These are phyloP conservation scores for Carex parvula DNA, from an alignment of 176 grass and related monocot genomes.

Conservation along the genomic window DNA sequence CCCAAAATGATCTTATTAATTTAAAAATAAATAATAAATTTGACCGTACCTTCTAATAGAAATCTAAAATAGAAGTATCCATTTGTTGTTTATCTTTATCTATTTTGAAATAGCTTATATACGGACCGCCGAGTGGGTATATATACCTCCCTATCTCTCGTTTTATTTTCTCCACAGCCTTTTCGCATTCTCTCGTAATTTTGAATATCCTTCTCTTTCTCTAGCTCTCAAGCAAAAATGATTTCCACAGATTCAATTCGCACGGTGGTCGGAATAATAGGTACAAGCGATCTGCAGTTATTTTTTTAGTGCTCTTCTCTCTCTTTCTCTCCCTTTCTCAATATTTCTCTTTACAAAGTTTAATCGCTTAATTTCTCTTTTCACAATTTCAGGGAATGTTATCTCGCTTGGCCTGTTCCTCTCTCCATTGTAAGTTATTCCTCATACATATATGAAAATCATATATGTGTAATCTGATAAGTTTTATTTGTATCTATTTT, in stretches of 20 bases:
- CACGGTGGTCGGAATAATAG: slow-evolving; percentile 55
- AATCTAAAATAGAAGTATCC: no score
- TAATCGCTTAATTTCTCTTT: background rate
- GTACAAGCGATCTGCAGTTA: background rate
- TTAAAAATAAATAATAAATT: no score
- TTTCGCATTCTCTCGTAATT: no score
- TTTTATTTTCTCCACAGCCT: no score
- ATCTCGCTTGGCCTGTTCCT: slow-evolving; percentile 70
- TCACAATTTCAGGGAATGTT: slow-evolving; percentile 47
- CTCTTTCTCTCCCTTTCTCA: background rate
- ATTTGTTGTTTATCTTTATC: no score
- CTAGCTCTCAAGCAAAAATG: slow-evolving; percentile 22
- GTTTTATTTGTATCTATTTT: background rate
- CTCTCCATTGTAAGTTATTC: slow-evolving; percentile 51
- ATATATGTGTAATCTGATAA: background rate
- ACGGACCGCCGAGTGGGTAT: no score
- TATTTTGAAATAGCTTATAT: no score
- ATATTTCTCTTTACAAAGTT: background rate
- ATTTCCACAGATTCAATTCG: slow-evolving; percentile 29
- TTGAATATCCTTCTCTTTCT: background rate
- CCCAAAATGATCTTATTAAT: no score
- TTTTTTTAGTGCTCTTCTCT: background rate
- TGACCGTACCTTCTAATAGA: no score
- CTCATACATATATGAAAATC: no score
- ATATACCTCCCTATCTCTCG: no score